phyloP scores from a whole-genome alignment of 352 stramenopile species.

The Phytophthora kernoviae region DNA sequence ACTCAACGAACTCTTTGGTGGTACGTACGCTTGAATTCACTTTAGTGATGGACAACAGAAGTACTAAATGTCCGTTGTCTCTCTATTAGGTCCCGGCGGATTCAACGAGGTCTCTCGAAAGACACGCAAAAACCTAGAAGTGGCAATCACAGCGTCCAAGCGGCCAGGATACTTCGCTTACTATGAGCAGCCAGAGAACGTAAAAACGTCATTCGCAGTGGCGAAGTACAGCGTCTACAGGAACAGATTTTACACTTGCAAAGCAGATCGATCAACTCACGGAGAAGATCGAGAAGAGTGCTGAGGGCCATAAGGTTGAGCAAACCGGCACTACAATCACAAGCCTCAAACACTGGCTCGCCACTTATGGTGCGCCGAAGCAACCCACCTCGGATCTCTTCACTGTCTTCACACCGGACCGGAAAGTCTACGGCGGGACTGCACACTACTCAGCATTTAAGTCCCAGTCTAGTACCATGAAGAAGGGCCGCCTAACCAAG shows the following conservation, averaged over 20 bases:
- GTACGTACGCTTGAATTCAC: conserved; percentile 21
- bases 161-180: conserved; percentile 76
- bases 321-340: conserved; percentile 38
- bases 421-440: conserved; percentile 81
- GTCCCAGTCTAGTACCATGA: conserved; percentile 70
- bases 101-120: conserved; percentile 81
- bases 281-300: conserved; percentile 46
- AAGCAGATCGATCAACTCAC: conserved; percentile 71
- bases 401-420: conserved; percentile 67
- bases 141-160: conserved; percentile 75
- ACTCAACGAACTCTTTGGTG: conserved; percentile 64
- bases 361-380: conserved; percentile 67
- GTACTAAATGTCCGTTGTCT: neutral
- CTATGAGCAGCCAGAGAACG: conserved; percentile 67
- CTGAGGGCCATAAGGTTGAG: conserved; percentile 6
- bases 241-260: conserved; percentile 64
- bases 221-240: conserved; percentile 66
- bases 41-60: neutral
- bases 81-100: conserved; percentile 36
- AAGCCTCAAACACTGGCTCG: conserved; percentile 78
- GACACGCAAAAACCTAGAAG: conserved; percentile 83
- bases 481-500: conserved; percentile 74
- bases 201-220: conserved; percentile 54
- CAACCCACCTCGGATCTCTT: conserved; percentile 52
- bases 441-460: conserved; percentile 74